Evolutionary conservation across 2,329 filamentous ascomycete genomes (phyloP).

Genomic region (Diaporthe eres): DNA sequence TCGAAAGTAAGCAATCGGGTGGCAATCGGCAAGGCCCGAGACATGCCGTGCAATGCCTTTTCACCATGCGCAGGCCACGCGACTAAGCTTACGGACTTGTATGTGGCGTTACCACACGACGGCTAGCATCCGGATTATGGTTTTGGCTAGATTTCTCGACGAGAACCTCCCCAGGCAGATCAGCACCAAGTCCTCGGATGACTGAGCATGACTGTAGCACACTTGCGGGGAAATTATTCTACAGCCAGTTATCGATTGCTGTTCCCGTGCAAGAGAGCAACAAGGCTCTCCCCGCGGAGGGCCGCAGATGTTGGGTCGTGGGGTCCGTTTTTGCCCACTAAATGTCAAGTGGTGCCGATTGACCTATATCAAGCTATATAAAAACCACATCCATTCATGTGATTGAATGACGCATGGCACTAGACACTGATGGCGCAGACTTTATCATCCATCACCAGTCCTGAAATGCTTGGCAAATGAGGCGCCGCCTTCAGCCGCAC

Average conservation of each 20-base stretch:
- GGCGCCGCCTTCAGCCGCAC: constrained; percentile 10
- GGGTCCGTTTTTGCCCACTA: neutral
- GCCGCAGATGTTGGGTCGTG: neutral
- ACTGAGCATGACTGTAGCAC: neutral
- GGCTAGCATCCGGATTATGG: neutral
- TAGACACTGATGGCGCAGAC: neutral
- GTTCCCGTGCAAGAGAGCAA: neutral
- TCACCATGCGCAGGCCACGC: neutral
- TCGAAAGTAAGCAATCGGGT: no score
- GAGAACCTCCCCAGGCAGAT: neutral
- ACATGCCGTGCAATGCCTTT: neutral
- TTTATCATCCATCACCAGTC: constrained; percentile 1
- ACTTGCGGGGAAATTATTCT: neutral
- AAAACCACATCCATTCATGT: neutral
- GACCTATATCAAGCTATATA: constrained; percentile 4
- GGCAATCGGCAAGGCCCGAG: constrained; percentile 3
- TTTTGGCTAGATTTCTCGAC: neutral
- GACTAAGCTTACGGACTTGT: neutral
- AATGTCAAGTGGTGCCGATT: neutral
- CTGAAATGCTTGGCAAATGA: constrained; percentile 9
- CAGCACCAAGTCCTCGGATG: neutral
- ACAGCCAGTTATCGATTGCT: neutral
- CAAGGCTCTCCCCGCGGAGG: neutral
- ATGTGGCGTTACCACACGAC: neutral
- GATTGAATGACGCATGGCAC: neutral